A percentile compares a stretch with the other conserved stretches of the same genome.
These are phyloP conservation scores for Polyporus tsugae DNA, from an alignment of 1,284 basidiomycete genomes.

Conservation along the genomic window DNA sequence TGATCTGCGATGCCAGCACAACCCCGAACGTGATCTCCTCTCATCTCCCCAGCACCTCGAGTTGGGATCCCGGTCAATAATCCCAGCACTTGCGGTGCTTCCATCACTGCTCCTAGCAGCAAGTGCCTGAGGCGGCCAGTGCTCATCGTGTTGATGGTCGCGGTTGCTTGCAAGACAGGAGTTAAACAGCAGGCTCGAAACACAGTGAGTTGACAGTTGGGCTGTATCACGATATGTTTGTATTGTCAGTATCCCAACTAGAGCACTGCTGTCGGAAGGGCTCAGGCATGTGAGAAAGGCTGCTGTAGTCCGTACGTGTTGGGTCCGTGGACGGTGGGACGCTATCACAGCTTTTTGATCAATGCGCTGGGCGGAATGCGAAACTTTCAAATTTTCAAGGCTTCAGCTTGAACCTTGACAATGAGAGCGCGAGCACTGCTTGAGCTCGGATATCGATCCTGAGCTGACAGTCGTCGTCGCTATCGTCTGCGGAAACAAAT, in stretches of 20 bases:
- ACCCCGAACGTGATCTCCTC: neutral
- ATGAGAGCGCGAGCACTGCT: neutral
- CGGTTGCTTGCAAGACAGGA: neutral
- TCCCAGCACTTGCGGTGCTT: neutral
- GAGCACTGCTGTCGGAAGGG: neutral
- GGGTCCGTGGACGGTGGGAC: too few relatives aligned
- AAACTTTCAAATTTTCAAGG: too few relatives aligned
- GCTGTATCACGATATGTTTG: neutral
- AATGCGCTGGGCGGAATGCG: too few relatives aligned
- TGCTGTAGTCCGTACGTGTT: too few relatives aligned
- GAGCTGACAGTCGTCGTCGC: neutral
- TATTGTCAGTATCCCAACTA: neutral
- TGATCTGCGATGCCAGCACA: neutral
- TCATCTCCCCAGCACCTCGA: neutral
- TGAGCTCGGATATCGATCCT: neutral
- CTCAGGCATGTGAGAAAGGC: too few relatives aligned
- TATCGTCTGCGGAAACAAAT: neutral
- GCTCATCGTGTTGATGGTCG: conserved; percentile 4
- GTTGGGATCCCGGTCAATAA: neutral
- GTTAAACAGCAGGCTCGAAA: neutral
- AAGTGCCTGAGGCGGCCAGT: conserved; percentile 1
- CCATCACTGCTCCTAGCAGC: neutral
- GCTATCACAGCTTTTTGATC: too few relatives aligned
- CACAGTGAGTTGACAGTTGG: neutral
- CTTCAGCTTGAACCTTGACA: neutral